phyloP scores from a whole-genome alignment of 208 protist genomes.

The Acanthamoeba divionensis region DNA sequence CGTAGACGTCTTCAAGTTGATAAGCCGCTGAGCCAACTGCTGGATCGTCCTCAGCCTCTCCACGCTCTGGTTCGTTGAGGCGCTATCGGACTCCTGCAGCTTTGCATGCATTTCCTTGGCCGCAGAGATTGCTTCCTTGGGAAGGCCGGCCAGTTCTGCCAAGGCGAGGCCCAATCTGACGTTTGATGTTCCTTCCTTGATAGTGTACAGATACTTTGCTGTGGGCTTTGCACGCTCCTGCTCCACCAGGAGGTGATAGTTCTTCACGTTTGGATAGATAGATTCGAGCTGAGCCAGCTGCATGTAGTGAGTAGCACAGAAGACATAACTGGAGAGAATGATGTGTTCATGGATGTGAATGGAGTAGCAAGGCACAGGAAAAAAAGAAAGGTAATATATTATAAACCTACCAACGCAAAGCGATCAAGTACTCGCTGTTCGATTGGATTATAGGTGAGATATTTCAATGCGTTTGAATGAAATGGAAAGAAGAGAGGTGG shows the following conservation, averaged over 20 bases:
- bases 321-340: background rate
- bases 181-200: constrained; percentile 28
- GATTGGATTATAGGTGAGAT: background rate
- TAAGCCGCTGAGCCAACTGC: background rate
- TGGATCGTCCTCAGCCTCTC: background rate
- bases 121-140: background rate
- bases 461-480: background rate
- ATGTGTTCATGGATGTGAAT: background rate
- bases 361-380: background rate
- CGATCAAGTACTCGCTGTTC: constrained; percentile 1
- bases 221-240: background rate
- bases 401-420: background rate
- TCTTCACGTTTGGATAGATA: constrained; percentile 50
- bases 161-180: constrained; percentile 3
- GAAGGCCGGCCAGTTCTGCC: constrained; percentile 6
- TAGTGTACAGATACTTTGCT: background rate
- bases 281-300: background rate
- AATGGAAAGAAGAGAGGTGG: background rate
- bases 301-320: constrained; percentile 39
- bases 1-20: constrained; percentile 42
- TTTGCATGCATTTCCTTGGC: constrained; percentile 9
- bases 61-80: background rate
- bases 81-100: background rate
- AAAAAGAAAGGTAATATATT: background rate
- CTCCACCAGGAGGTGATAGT: constrained; percentile 47